Percentiles rank a stretch among this genome's conserved stretches.
Conservation (phyloP, 306 rosid species). For the Pyrus communis region DNA sequence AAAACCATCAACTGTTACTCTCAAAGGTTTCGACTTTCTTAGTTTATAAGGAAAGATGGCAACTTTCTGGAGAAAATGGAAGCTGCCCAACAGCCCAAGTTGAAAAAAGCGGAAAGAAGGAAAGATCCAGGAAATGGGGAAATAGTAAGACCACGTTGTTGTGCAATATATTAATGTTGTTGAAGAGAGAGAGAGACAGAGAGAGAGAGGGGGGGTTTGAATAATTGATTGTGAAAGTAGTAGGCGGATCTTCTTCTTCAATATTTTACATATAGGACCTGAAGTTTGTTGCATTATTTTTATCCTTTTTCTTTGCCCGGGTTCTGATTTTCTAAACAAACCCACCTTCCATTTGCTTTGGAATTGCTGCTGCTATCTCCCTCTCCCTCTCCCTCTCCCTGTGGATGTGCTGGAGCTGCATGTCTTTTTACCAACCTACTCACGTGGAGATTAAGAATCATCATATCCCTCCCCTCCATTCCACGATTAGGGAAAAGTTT, state of each 20-base stretch:
- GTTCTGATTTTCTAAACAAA: constrained; percentile 3
- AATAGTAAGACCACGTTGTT: background rate
- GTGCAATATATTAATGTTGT: background rate
- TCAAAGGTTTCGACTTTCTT: constrained; percentile 10
- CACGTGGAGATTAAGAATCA: background rate
- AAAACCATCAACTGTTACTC: constrained; percentile 8
- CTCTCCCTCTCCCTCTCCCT: background rate
- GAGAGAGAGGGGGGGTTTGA: background rate
- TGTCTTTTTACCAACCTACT: constrained; percentile 5
- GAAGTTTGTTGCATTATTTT: background rate
- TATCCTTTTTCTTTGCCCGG: background rate
- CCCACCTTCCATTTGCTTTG: constrained; percentile 7
- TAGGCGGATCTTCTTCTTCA: background rate
- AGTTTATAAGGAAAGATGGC: constrained; percentile 6
- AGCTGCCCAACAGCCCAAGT: background rate
- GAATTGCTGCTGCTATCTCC: constrained; percentile 3
- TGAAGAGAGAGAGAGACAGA: too few species aligned
- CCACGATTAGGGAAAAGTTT: background rate
- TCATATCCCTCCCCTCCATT: background rate
- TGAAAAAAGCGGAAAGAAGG: constrained; percentile 12
- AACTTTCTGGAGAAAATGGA: constrained; percentile 10
- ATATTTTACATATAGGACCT: background rate
- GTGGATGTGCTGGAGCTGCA: background rate
- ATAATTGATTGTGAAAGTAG: background rate
- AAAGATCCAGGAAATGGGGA: constrained; percentile 42